A percentile compares a stretch with the other conserved stretches of the same genome.
phyloP scores from a whole-genome alignment of 768 basidiomycete genomes.

The Agaricus subrufescens region DNA sequence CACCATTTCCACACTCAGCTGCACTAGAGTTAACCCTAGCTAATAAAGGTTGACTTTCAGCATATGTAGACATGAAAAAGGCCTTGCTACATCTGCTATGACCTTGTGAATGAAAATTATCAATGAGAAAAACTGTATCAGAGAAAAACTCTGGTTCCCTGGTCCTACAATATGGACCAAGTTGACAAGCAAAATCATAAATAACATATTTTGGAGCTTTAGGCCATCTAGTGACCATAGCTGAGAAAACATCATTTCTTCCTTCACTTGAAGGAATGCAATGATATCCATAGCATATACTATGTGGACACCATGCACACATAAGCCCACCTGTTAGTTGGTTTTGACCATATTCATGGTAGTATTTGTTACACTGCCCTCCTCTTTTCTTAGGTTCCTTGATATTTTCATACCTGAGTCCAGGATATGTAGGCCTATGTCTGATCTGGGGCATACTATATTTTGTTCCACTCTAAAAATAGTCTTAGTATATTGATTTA shows the following conservation, averaged over 20 bases:
- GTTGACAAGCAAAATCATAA: constrained; percentile 29
- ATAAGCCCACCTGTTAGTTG: too few relatives aligned
- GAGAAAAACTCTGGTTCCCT: constrained; percentile 24
- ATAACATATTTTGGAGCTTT: constrained; percentile 16
- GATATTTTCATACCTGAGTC: too few relatives aligned
- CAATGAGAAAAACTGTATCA: constrained; percentile 28
- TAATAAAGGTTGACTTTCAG: constrained; percentile 16
- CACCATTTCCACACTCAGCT: not conserved
- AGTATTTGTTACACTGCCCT: too few relatives aligned
- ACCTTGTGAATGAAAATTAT: constrained; percentile 26
- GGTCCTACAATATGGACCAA: constrained; percentile 27
- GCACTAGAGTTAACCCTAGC: not conserved
- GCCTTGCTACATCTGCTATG: constrained; percentile 28
- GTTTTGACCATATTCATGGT: too few relatives aligned
- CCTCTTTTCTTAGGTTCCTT: too few relatives aligned
- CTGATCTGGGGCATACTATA: too few relatives aligned
- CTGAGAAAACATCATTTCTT: constrained; percentile 1
- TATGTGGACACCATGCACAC: too few relatives aligned
- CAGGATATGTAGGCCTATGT: too few relatives aligned
- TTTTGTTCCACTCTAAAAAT: too few relatives aligned
- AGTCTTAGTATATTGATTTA: too few relatives aligned
- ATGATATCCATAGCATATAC: too few relatives aligned
- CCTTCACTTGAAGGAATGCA: too few relatives aligned
- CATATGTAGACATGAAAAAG: constrained; percentile 23
- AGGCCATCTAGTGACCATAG: constrained; percentile 28